Base-by-base conservation (phyloP, 1,284 basidiomycete genomes). In the Microstroma glucosiphilum region DNA sequence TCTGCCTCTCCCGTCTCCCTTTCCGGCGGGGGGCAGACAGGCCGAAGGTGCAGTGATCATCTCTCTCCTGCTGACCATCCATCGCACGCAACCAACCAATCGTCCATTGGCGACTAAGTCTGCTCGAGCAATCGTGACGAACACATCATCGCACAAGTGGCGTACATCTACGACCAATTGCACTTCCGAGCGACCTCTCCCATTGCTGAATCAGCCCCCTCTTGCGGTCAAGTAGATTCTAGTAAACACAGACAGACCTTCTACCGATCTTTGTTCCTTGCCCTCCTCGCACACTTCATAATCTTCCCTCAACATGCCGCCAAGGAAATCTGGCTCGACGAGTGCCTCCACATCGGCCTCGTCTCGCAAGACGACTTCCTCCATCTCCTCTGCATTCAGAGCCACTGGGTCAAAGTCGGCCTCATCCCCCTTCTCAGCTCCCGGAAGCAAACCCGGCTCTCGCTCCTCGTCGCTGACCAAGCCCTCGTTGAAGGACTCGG, bases 281-380 rank as follows among this genome's bases (percentile, higher is more conserved):
- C 41, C 41, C 21, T 21, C 21, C 43, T 48, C 43, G 4, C 43
- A 4, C 43, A 6, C 43, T 12, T 21, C 15, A 17, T 21, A 17
- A 21, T 21, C n/a, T n/a, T n/a, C n/a, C n/a, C n/a, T 21, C 51
- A 26, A 6, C 17, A 54, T 54, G 51, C 51, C 51, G 51, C 51
- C 51, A 6, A 17, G 25, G 13, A 54, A 54, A 13, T 23, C n/a
- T 6, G 25, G 21, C 21, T 23, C 51, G 25, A 23, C 51, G 13
- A 21, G 51, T 6, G 21, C 7, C 25, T 54, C 51, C 2, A 25
- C 21, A 37, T 3, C 30, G 3, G 21, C 51, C 2, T 54, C 51
- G 19, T 54, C 51, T 26, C 13, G 15, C 25, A 54, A 54, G 51
- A 23, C 51, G 19, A 15, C 21, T 23, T 54, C 51, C 7, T 21